Conservation (phyloP, 2,329 filamentous ascomycete species). For the Zasmidium cellare region DNA sequence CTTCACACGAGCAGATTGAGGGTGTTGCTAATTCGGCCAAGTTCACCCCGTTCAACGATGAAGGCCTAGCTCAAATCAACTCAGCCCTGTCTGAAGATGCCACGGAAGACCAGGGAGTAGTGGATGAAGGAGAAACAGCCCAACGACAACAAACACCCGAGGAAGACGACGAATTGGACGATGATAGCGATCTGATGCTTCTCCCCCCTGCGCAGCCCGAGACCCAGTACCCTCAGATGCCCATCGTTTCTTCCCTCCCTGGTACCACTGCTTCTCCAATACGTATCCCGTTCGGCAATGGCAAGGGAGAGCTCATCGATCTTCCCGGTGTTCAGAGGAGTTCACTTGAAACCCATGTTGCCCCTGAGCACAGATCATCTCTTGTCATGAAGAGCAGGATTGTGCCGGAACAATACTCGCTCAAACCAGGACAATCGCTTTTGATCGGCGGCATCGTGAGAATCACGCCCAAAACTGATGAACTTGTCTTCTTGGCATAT, state of each 20-base stretch:
- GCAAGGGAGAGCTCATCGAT: conserved; percentile 88
- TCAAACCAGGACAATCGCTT: conserved; percentile 77
- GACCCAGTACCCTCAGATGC: conserved; percentile 77
- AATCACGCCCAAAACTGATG: conserved; percentile 71
- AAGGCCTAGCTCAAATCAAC: not conserved
- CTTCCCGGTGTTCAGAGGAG: conserved; percentile 80
- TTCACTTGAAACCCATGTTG: conserved; percentile 69
- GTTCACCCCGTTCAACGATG: not conserved
- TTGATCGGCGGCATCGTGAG: conserved; percentile 79
- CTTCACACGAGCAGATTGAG: not conserved
- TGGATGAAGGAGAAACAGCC: not conserved
- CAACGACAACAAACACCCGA: not conserved
- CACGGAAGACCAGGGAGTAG: not conserved
- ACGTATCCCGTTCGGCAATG: conserved; percentile 82
- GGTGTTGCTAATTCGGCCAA: not conserved
- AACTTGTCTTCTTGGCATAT: conserved; percentile 73
- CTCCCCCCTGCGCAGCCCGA: conserved; percentile 76
- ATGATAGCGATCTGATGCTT: conserved; percentile 44
- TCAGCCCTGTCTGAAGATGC: not conserved
- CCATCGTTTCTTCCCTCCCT: conserved; percentile 79
- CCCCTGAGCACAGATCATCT: conserved; percentile 62
- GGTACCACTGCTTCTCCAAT: conserved; percentile 96
- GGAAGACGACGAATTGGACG: conserved; percentile 21
- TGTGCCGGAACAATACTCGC: conserved; percentile 68
- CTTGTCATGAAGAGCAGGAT: conserved; percentile 79